A percentile compares a stretch with the other conserved stretches of the same genome.
Conservation (phyloP, 768 basidiomycete genomes). For the Pleurotus platypus region DNA sequence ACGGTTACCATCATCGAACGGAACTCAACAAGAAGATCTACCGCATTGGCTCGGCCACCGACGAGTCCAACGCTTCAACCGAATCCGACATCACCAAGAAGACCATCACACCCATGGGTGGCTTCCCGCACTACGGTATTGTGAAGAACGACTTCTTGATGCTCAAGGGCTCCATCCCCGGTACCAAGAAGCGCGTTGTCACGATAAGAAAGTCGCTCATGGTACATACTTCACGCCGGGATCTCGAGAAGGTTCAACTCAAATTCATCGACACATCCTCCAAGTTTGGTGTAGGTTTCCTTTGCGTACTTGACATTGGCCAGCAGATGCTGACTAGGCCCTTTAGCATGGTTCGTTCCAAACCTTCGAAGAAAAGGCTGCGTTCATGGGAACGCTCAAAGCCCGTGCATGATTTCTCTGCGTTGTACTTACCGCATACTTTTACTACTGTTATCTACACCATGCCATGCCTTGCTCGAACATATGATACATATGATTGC, state of each 20-base stretch:
- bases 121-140: conserved; percentile 98
- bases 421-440: conserved; percentile 34
- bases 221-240: conserved; percentile 92
- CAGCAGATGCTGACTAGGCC: neutral
- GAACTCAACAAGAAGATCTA: conserved; percentile 99
- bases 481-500: conserved; percentile 13
- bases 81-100: conserved; percentile 95
- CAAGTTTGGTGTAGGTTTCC: conserved; percentile 83
- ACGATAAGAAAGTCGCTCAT: conserved; percentile 97
- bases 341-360: conserved; percentile 92
- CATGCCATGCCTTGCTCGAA: conserved; percentile 35
- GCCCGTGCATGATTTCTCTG: conserved; percentile 57
- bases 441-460: conserved; percentile 31
- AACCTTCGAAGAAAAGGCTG: conserved; percentile 92
- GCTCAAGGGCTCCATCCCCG: conserved; percentile 93
- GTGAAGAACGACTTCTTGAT: conserved; percentile 98
- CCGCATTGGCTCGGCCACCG: conserved; percentile 80
- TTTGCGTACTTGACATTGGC: too few species aligned
- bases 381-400: conserved; percentile 93
- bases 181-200: conserved; percentile 97
- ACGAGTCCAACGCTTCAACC: conserved; percentile 85
- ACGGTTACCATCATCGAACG: conserved; percentile 95
- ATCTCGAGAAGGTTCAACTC: conserved; percentile 96
- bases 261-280: conserved; percentile 99
- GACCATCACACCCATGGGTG: conserved; percentile 94